Conservation (phyloP, 1,284 basidiomycete genomes). For the Phellopilus nigrolimitatus region DNA sequence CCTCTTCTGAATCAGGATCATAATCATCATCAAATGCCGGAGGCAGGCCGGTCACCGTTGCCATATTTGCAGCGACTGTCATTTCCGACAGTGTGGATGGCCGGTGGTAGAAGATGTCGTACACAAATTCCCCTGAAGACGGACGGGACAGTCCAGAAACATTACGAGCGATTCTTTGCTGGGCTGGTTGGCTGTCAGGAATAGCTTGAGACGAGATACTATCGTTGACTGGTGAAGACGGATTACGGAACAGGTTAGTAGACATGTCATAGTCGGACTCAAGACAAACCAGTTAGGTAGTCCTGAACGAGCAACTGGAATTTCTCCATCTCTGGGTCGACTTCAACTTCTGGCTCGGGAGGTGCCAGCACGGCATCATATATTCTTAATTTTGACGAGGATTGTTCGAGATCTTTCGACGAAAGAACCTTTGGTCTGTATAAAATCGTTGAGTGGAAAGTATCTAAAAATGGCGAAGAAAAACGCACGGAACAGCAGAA, state of each 20-base stretch:
- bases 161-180: conserved; percentile 10
- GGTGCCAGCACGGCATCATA: conserved; percentile 62
- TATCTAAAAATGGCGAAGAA: background rate
- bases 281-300: conserved; percentile 55
- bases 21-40: conserved; percentile 48
- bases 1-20: conserved; percentile 39
- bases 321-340: conserved; percentile 64
- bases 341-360: conserved; percentile 28
- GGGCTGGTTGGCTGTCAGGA: background rate
- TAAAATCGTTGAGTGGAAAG: conserved; percentile 3
- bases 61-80: conserved; percentile 52
- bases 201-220: conserved; percentile 19
- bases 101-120: conserved; percentile 73
- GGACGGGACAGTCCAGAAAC: conserved; percentile 6
- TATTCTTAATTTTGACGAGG: conserved; percentile 49
- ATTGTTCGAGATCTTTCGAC: conserved; percentile 39
- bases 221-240: conserved; percentile 24
- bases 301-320: conserved; percentile 68
- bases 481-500: conserved; percentile 19
- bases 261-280: background rate
- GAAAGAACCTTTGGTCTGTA: conserved; percentile 52
- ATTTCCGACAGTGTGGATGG: conserved; percentile 54
- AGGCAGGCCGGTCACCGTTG: conserved; percentile 69
- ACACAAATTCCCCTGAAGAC: conserved; percentile 59
- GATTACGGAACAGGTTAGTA: background rate